A percentile compares a stretch with the other conserved stretches of the same genome.
Conservation (phyloP, 1,284 basidiomycete species). For the Meira nashicola region DNA sequence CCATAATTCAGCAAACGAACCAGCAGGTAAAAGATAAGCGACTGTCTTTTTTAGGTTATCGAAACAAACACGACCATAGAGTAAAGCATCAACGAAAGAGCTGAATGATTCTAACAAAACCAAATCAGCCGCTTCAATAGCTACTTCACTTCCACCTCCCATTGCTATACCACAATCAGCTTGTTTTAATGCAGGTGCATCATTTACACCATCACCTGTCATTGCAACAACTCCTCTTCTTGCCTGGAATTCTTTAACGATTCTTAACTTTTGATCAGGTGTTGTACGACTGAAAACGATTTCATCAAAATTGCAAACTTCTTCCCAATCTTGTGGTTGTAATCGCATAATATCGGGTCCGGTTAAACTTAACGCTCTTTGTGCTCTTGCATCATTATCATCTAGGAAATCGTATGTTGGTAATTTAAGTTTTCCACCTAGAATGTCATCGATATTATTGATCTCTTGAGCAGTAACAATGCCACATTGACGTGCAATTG, state of each 20-base stretch:
- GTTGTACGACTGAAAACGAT: slow-evolving; percentile 70
- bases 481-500: slow-evolving; percentile 63
- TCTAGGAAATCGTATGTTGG: slow-evolving; percentile 54
- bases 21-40: slow-evolving; percentile 49
- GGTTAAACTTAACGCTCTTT: slow-evolving; percentile 21
- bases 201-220: slow-evolving; percentile 68
- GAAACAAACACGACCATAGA: slow-evolving; percentile 62
- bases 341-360: slow-evolving; percentile 22
- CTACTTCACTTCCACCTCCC: slow-evolving; percentile 54
- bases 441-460: slow-evolving; percentile 54
- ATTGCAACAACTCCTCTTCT: slow-evolving; percentile 61
- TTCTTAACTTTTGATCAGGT: slow-evolving; percentile 65
- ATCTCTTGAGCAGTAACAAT: slow-evolving; percentile 59
- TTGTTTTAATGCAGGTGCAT: slow-evolving; percentile 59
- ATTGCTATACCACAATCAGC: slow-evolving; percentile 58
- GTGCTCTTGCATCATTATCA: slow-evolving; percentile 31
- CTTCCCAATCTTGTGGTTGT: slow-evolving; percentile 58
- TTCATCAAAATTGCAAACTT: slow-evolving; percentile 61
- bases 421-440: slow-evolving; percentile 14
- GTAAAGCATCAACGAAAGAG: slow-evolving; percentile 38
- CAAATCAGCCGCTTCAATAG: slow-evolving; percentile 48
- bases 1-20: slow-evolving; percentile 66
- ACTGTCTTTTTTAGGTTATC: slow-evolving; percentile 63
- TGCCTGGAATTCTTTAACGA: slow-evolving; percentile 63
- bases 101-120: slow-evolving; percentile 40